These are phyloP conservation scores for Musa troglodytarum DNA, from an alignment of 176 grass and related monocot species.

Conservation along the genomic window DNA sequence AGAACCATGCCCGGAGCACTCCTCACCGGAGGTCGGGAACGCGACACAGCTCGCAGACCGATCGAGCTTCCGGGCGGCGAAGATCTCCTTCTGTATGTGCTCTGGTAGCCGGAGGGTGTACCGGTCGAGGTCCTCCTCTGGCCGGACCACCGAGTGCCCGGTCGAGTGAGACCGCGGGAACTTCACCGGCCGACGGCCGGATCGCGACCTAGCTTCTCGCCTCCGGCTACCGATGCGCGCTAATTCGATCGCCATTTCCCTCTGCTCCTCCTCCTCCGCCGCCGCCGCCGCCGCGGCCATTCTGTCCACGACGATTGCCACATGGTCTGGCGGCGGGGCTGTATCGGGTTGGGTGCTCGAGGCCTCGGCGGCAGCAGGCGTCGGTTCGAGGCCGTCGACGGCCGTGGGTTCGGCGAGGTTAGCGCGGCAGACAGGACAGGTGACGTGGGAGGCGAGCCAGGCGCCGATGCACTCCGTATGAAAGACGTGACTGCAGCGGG, in stretches of 20 bases:
- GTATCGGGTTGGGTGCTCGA: slow-evolving; percentile 14
- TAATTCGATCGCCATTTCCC: slow-evolving; percentile 28
- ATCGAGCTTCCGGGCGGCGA: slow-evolving; percentile 27
- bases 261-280: slow-evolving; percentile 23
- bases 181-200: slow-evolving; percentile 24
- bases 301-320: slow-evolving; percentile 34
- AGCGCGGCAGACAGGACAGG: slow-evolving; percentile 67
- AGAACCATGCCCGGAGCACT: neutral
- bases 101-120: slow-evolving; percentile 69
- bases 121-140: slow-evolving; percentile 25
- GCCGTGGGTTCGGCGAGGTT: slow-evolving; percentile 20
- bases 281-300: neutral
- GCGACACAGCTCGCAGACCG: slow-evolving; percentile 20
- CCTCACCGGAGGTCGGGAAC: neutral
- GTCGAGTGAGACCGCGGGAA: slow-evolving; percentile 16
- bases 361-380: neutral
- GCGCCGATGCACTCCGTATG: slow-evolving; percentile 61
- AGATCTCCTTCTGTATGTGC: slow-evolving; percentile 40
- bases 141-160: neutral
- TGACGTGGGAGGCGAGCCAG: slow-evolving; percentile 62
- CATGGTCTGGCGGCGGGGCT: slow-evolving; percentile 9
- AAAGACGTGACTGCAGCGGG: slow-evolving; percentile 59
- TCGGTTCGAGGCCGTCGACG: neutral
- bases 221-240: slow-evolving; percentile 45
- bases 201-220: slow-evolving; percentile 47